Percentiles rank a stretch among this genome's conserved stretches.
phyloP scores from a whole-genome alignment of 768 basidiomycete genomes.

The Hypholoma sublateritium region DNA sequence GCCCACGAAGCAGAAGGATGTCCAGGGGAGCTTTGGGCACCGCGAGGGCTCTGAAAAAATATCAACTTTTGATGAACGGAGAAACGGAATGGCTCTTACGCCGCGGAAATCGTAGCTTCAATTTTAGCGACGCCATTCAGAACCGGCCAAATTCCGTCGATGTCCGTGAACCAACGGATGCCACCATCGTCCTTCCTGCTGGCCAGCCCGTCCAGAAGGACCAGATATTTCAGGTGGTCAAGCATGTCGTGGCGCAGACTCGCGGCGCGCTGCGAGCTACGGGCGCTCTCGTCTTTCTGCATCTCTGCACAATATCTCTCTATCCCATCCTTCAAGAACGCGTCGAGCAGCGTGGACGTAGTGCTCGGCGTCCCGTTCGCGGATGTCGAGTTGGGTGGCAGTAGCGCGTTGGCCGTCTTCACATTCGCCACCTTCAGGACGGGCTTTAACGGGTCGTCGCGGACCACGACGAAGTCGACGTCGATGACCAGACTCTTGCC shows the following conservation, averaged over 20 bases:
- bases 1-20: slow-evolving; percentile 64
- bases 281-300: slow-evolving; percentile 49
- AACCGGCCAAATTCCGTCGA: slow-evolving; percentile 51
- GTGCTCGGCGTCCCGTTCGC: slow-evolving; percentile 39
- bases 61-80: slow-evolving; percentile 7
- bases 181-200: slow-evolving; percentile 59
- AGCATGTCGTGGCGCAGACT: slow-evolving; percentile 46
- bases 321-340: slow-evolving; percentile 57
- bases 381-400: slow-evolving; percentile 32
- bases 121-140: slow-evolving; percentile 48
- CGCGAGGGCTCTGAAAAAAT: slow-evolving; percentile 34
- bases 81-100: slow-evolving; percentile 37
- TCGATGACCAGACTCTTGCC: slow-evolving; percentile 84
- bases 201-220: slow-evolving; percentile 71
- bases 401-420: slow-evolving; percentile 73
- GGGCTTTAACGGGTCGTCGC: slow-evolving; percentile 33
- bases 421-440: slow-evolving; percentile 50
- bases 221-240: slow-evolving; percentile 64
- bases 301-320: slow-evolving; percentile 60
- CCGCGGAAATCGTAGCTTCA: slow-evolving; percentile 54
- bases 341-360: slow-evolving; percentile 55
- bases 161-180: slow-evolving; percentile 73
- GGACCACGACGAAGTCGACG: slow-evolving; percentile 59
- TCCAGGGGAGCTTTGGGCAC: slow-evolving; percentile 58
- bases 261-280: slow-evolving; percentile 54